Evolutionary conservation across 2,329 filamentous ascomycete genomes (phyloP).

Genomic region (Arthroderma sp.): DNA sequence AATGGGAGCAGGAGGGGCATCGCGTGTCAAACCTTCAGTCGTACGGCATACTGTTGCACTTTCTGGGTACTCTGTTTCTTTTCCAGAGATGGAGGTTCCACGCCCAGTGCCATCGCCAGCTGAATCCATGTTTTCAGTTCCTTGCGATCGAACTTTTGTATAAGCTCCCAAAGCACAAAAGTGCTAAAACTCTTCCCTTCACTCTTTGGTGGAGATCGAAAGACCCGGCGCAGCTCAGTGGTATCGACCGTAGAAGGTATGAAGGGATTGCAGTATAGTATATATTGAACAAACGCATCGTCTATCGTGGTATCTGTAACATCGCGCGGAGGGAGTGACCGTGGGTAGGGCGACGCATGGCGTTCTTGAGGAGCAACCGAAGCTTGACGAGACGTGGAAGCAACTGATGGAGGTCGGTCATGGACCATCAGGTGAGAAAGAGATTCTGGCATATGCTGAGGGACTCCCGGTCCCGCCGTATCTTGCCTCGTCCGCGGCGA

Average conservation of each 20-base stretch:
- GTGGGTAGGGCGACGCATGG: constrained; percentile 24
- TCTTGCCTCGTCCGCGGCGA: background rate
- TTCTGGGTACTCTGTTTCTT: constrained; percentile 87
- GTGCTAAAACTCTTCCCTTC: constrained; percentile 77
- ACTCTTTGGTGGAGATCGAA: constrained; percentile 69
- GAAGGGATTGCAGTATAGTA: constrained; percentile 80
- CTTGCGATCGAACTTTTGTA: constrained; percentile 62
- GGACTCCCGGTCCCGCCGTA: constrained; percentile 12
- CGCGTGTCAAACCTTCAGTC: constrained; percentile 56
- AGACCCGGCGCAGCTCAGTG: constrained; percentile 56
- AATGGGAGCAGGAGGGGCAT: background rate
- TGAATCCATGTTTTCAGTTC: constrained; percentile 92
- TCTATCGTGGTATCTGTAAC: constrained; percentile 62
- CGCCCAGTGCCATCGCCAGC: constrained; percentile 72
- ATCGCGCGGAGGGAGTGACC: constrained; percentile 50
- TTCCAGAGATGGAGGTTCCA: constrained; percentile 66
- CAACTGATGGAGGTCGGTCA: constrained; percentile 19
- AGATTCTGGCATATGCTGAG: constrained; percentile 17
- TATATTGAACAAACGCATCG: constrained; percentile 70
- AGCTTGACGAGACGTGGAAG: constrained; percentile 30
- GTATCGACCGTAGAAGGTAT: constrained; percentile 60
- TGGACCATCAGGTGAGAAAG: constrained; percentile 18
- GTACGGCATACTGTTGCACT: constrained; percentile 85
- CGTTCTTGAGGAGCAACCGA: constrained; percentile 15
- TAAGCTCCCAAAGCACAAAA: constrained; percentile 62